Evolutionary conservation across 495 filamentous ascomycete genomes (phyloP).

Genomic region (Podospora pseudocomata): DNA sequence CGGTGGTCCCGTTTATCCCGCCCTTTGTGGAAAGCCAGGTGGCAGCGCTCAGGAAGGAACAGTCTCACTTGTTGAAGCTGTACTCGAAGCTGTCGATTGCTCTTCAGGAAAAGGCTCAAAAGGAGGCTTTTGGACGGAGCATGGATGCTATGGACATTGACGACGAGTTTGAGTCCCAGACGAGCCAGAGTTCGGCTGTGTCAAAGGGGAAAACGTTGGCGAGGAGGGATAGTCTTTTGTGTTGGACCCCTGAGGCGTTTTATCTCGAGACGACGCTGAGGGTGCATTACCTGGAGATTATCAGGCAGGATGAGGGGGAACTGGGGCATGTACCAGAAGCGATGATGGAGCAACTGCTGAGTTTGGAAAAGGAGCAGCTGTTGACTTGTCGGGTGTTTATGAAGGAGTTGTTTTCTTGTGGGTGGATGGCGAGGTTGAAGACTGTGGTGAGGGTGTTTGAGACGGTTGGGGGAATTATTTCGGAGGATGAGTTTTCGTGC

Average conservation of each 20-base stretch:
- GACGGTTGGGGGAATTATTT: conserved; percentile 54
- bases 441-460: conserved; percentile 46
- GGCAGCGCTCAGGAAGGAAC: conserved; percentile 28
- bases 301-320: conserved; percentile 34
- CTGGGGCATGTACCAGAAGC: conserved; percentile 36
- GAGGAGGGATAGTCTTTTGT: conserved; percentile 45
- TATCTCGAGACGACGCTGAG: conserved; percentile 39
- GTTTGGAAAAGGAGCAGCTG: conserved; percentile 57
- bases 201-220: conserved; percentile 37
- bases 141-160: conserved; percentile 77
- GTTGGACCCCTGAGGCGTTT: conserved; percentile 49
- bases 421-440: conserved; percentile 38
- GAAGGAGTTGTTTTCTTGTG: conserved; percentile 46
- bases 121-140: conserved; percentile 26
- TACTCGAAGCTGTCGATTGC: conserved; percentile 41
- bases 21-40: conserved; percentile 31
- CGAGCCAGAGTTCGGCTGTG: conserved; percentile 42
- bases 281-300: conserved; percentile 38
- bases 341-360: conserved; percentile 57
- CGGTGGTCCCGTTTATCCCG: conserved; percentile 39
- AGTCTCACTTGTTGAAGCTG: conserved; percentile 34
- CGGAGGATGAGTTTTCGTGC: conserved; percentile 59
- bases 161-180: conserved; percentile 58
- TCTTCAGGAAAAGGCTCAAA: conserved; percentile 42
- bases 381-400: conserved; percentile 53